These are phyloP conservation scores for Rosa hybrid DNA, from an alignment of 331 rosid genomes.

Conservation along the genomic window DNA sequence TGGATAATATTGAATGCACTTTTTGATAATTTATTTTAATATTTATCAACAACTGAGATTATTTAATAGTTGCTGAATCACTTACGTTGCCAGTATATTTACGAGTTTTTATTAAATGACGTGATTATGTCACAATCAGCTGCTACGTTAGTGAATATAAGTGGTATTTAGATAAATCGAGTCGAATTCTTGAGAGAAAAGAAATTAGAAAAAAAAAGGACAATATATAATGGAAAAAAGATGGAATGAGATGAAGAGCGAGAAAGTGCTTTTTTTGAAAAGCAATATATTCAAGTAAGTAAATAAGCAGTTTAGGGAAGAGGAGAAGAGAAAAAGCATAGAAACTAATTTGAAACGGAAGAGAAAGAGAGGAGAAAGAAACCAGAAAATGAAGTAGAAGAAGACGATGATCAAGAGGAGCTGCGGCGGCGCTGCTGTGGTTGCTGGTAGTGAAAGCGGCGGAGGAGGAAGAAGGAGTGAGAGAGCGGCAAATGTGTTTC, in stretches of 20 bases:
- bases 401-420: conserved; percentile 42
- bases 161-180: no score
- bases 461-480: background rate
- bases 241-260: background rate
- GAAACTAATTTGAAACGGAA: background rate
- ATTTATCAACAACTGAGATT: no score
- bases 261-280: conserved; percentile 25
- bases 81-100: no score
- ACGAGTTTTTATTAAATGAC: no score
- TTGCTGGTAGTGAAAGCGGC: conserved; percentile 12
- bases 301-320: background rate
- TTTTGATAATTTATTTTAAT: no score
- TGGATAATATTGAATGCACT: no score
- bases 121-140: no score
- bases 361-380: conserved; percentile 21
- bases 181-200: no score
- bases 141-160: no score
- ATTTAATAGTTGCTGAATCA: no score
- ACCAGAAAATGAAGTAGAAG: conserved; percentile 11
- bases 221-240: background rate
- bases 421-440: conserved; percentile 30
- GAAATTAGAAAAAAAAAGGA: no score
- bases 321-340: conserved; percentile 12
- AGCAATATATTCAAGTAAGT: conserved; percentile 25
- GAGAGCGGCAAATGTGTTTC: conserved; percentile 23